Conservation (phyloP, 1,284 basidiomycete species). For the Boletus semigastroideus region DNA sequence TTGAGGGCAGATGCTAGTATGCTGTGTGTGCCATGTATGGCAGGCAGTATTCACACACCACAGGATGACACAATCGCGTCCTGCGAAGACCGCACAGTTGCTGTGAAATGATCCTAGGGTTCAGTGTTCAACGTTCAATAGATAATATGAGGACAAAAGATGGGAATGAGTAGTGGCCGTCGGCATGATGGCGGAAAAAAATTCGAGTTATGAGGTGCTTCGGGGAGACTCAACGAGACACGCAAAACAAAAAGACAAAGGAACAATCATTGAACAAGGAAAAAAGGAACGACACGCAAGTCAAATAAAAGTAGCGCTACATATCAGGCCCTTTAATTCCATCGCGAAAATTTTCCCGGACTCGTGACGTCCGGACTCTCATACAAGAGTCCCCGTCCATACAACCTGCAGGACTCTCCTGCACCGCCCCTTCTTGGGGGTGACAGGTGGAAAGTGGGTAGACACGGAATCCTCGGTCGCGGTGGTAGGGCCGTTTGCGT, state of each 20-base stretch:
- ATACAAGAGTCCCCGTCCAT: conserved; percentile 52
- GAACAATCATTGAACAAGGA: background rate
- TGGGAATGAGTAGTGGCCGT: background rate
- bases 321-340: conserved; percentile 38
- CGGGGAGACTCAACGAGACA: conserved; percentile 9
- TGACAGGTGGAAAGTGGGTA: conserved; percentile 47
- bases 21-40: no score
- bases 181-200: background rate
- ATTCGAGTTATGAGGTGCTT: conserved; percentile 8
- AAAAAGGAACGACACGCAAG: background rate
- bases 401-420: conserved; percentile 62
- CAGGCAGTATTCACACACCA: no score
- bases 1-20: no score
- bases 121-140: no score
- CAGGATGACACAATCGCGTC: no score
- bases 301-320: background rate
- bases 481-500: conserved; percentile 43
- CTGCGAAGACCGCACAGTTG: no score
- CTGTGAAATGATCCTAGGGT: no score
- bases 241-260: conserved; percentile 8
- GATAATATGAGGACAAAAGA: no score
- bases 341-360: conserved; percentile 47
- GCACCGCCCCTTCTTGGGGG: conserved; percentile 49
- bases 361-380: conserved; percentile 54
- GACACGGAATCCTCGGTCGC: conserved; percentile 27